Conservation (phyloP, 2,329 filamentous ascomycete genomes). For the Neonectria coccinea region DNA sequence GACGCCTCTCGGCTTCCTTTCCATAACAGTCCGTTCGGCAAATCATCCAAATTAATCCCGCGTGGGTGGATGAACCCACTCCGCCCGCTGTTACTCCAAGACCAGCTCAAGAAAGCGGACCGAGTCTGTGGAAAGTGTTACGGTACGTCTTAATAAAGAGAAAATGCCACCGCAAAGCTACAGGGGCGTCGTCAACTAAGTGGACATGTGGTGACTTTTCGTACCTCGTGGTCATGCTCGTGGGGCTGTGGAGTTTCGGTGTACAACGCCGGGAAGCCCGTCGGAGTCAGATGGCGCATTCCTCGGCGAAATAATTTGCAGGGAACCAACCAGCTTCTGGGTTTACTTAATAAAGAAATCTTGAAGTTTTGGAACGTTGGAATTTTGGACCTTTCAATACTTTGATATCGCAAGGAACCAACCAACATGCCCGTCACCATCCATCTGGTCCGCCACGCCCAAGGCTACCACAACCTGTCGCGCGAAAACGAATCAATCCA, state of each 20-base stretch:
- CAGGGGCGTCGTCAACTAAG: neutral
- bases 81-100: too few species aligned
- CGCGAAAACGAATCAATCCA: constrained; percentile 18
- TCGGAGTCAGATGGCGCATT: neutral
- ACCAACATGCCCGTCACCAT: constrained; percentile 22
- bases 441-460: constrained; percentile 26
- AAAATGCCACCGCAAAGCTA: too few species aligned
- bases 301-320: neutral
- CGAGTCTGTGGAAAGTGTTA: too few species aligned
- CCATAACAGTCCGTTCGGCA: neutral
- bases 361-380: too few species aligned
- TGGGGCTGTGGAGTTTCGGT: neutral
- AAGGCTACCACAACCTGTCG: constrained; percentile 23
- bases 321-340: too few species aligned
- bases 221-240: neutral
- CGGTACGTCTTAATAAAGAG: too few species aligned
- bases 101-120: too few species aligned
- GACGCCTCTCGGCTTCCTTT: neutral
- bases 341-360: too few species aligned
- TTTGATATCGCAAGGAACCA: neutral
- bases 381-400: too few species aligned
- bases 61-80: neutral
- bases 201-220: neutral
- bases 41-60: neutral
- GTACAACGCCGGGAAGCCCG: neutral